Evolutionary conservation across 1,139 yeast genomes (phyloP), one percentile per base, ranked within the genome.

Genomic region (Saccharomyces hybrid): DNA sequence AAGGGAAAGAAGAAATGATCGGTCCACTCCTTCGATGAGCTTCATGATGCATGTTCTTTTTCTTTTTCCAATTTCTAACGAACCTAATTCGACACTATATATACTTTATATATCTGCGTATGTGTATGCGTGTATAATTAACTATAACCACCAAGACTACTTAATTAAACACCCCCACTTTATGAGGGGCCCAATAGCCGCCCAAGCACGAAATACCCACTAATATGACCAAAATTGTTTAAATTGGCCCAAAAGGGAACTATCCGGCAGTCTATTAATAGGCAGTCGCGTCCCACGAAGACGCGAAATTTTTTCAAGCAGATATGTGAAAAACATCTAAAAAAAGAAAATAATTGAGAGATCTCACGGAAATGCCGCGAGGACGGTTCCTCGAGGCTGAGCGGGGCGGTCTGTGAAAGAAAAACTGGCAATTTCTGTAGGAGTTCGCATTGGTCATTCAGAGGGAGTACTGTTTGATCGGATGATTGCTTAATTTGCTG

Each of bases 1-100:
- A 60, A 57, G 54, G 54, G 56, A 32, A 57, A 58, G 53, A 56
- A 56, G 46, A 26, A 54, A 38, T 47, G 32, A 32, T 38, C 5
- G 13, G 6, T 16, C 25, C 11, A 38, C 25, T 1, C 42, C 11
- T 16, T 38, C 42, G 11, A 38, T 16, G 23, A 38, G 42, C 25
- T 38, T 9, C 23, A 38, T 9, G 23, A 38, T 11, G 23, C 25
- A 38, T 27, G 38, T 47, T 27, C n/a, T 23, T n/a, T n/a, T n/a
- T n/a, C n/a, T 47, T 14, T 27, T 47, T 47, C 14, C 27, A n/a
- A 31, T 6, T n/a, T 16, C 16, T 16, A 16, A 16, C 16, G 16
- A 16, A 16, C 16, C 16, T 2, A 16, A 16, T 16, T 16, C 16
- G 16, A 16, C 16, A 16, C 16, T 16, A 16, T 16, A 16, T 16